Base-by-base conservation (phyloP, 176 grass and related monocot species). In the Bonia amplexicaulis region DNA sequence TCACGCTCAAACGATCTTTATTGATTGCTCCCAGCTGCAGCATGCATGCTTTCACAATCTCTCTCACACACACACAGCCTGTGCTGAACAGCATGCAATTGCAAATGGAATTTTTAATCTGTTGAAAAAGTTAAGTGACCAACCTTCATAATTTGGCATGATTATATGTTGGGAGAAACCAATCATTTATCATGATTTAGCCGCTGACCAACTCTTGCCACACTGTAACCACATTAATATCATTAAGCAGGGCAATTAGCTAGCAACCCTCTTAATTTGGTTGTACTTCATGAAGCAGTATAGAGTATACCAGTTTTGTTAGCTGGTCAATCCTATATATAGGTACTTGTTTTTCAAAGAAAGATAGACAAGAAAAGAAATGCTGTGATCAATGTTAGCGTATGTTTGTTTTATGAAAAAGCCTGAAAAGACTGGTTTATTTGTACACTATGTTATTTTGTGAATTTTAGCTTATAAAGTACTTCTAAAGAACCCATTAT, bases 171-270 rank as follows among this genome's bases (percentile, higher is more conserved):
- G 57, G 79, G 16, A 69, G 60, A 64, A 64, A 66, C 78, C 70
- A 77, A 87, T 90, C 88, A 93, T 88, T 80, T 81, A 71, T 88
- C 71, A 90, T 84, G 77, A 91, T 88, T 87, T 68, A 74, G 61
- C 69, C 41, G 74, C 85, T 90, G 89, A 87, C 85, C 85, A 62
- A 80, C 80, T 79, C 48, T 45, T 69, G 51, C 35, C 80, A 83
- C 76, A 15, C 61, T 59, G 62, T 49, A 80, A 57, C 69, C 54
- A 25, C 48, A 64, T 77, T 88, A 71, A 77, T 77, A 20, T 67
- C 19, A 9, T 29, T 6, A 51, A 51, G 48, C 0, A 17, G 9
- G 9, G 35, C 29, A 29, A 76, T 80, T 73, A 83, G 73, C 46
- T 73, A 83, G 73, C 46, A 71, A 49, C 73, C 60, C 52, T 78